Conservation (phyloP, 169 alveolate genomes). For the Plasmodium relictum region DNA sequence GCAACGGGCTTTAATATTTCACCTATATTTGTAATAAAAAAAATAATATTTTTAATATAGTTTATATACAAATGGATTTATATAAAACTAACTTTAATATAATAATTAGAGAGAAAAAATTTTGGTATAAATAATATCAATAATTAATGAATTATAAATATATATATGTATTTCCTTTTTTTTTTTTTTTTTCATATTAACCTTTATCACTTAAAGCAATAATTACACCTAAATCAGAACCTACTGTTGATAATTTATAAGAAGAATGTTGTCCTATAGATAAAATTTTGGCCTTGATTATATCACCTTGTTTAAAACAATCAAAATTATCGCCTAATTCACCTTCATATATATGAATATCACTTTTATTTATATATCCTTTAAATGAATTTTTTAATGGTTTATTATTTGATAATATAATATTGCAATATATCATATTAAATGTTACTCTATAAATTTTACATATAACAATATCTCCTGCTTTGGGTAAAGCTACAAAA, state of each 20-base stretch:
- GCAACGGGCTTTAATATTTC: constrained; percentile 69
- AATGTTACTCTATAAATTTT: constrained; percentile 52
- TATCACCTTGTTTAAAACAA: constrained; percentile 72
- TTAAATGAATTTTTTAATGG: constrained; percentile 34
- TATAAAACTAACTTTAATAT: neutral
- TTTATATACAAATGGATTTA: neutral
- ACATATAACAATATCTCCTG: constrained; percentile 69
- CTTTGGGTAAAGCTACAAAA: constrained; percentile 36
- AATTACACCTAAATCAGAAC: constrained; percentile 66
- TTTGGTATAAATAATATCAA: no score
- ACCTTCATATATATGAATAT: constrained; percentile 68
- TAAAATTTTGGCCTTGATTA: constrained; percentile 53
- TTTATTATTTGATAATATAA: constrained; percentile 8
- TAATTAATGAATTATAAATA: neutral
- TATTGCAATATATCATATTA: constrained; percentile 43
- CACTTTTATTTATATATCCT: constrained; percentile 63
- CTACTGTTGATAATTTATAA: constrained; percentile 60
- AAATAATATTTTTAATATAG: neutral
- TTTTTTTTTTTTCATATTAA: constrained; percentile 3
- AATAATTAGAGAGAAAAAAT: no score
- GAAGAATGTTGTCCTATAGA: constrained; percentile 57
- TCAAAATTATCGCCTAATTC: constrained; percentile 64
- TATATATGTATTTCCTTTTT: neutral
- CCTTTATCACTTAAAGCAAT: constrained; percentile 53
- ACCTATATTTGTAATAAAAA: constrained; percentile 24